Conservation (phyloP, 352 stramenopile genomes). For the Pythium phragmitis region DNA sequence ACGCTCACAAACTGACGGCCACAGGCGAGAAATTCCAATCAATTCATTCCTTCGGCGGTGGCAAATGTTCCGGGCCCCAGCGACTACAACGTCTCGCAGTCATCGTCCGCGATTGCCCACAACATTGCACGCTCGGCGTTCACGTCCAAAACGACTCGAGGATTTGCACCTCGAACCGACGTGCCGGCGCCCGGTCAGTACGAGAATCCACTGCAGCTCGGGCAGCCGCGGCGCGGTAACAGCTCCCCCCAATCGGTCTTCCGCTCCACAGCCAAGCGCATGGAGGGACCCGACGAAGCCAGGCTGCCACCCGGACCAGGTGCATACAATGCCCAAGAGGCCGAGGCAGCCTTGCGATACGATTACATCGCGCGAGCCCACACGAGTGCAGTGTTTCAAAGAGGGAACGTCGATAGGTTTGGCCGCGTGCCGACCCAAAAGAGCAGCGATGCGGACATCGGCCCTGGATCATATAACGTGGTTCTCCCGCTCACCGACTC, state of each 20-base stretch:
- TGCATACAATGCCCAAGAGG: constrained; percentile 66
- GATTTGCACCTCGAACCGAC: constrained; percentile 45
- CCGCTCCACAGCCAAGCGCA: constrained; percentile 58
- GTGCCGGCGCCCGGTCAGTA: constrained; percentile 68
- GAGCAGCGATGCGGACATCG: constrained; percentile 45
- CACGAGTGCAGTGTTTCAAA: constrained; percentile 63
- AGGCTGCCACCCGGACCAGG: constrained; percentile 50
- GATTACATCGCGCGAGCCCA: constrained; percentile 63
- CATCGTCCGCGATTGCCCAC: constrained; percentile 38
- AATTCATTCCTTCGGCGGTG: constrained; percentile 7
- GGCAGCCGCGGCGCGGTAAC: constrained; percentile 18
- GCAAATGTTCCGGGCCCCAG: constrained; percentile 40
- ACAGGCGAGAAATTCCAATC: constrained; percentile 40
- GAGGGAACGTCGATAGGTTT: constrained; percentile 56
- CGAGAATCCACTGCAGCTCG: constrained; percentile 57
- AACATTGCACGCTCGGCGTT: constrained; percentile 66
- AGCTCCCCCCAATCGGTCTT: constrained; percentile 54
- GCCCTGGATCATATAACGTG: constrained; percentile 56
- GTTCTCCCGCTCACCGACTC: constrained; percentile 19
- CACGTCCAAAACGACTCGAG: constrained; percentile 56
- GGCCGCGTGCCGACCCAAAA: constrained; percentile 38
- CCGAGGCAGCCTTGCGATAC: constrained; percentile 59
- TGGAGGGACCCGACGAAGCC: constrained; percentile 34
- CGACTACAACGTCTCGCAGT: constrained; percentile 51
- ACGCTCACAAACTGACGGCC: no score